Conservation (phyloP, 2,329 filamentous ascomycete species). For the Myriangium duriaei region DNA sequence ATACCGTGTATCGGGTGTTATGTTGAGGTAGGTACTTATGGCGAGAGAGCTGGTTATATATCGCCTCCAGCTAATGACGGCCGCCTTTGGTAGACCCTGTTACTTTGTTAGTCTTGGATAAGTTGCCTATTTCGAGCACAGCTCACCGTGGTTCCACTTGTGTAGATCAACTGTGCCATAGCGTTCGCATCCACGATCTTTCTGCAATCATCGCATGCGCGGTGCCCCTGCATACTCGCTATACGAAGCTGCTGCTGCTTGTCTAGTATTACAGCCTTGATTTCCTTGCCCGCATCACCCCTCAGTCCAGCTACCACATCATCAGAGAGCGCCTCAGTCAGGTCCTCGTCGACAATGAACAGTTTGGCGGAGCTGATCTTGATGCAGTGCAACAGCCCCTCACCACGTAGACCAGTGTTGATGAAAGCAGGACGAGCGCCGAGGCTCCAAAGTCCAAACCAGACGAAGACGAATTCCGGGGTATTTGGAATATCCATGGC, state of each 20-base stretch:
- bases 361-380: slow-evolving; percentile 53
- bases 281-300: slow-evolving; percentile 28
- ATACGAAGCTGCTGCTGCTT: slow-evolving; percentile 42
- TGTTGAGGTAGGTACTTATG: slow-evolving; percentile 36
- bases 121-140: no score
- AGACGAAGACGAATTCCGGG: slow-evolving; percentile 62
- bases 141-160: slow-evolving; percentile 58
- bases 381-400: slow-evolving; percentile 62
- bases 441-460: slow-evolving; percentile 69
- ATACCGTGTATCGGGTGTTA: slow-evolving; percentile 64
- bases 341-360: slow-evolving; percentile 53
- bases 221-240: slow-evolving; percentile 14
- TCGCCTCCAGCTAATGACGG: slow-evolving; percentile 25
- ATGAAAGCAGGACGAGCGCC: slow-evolving; percentile 76
- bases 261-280: slow-evolving; percentile 54
- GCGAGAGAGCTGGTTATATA: slow-evolving; percentile 15
- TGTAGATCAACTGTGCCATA: slow-evolving; percentile 68
- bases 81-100: slow-evolving; percentile 55
- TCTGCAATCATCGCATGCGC: slow-evolving; percentile 21
- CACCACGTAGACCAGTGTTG: slow-evolving; percentile 70
- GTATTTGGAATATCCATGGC: slow-evolving; percentile 74
- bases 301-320: slow-evolving; percentile 34
- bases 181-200: slow-evolving; percentile 25
- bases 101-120: no score
- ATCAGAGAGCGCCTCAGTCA: slow-evolving; percentile 45